Evolutionary conservation across 2,329 filamentous ascomycete genomes (phyloP).

Genomic region (Penicillium sp.): DNA sequence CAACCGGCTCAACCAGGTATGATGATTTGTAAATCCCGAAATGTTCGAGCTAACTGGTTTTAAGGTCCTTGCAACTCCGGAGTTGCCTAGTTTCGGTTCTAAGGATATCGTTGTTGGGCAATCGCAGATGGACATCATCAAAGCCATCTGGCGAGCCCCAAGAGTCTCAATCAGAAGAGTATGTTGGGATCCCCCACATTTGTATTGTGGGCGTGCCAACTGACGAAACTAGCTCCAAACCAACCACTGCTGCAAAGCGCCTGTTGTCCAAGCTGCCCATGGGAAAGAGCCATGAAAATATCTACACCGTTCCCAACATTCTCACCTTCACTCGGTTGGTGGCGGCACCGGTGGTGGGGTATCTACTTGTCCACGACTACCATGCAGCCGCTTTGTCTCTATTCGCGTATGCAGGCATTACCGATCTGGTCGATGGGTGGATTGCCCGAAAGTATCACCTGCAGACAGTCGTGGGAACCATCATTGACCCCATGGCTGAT

Average conservation of each 20-base stretch:
- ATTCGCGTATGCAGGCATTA: constrained; percentile 90
- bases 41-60: background rate
- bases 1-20: constrained; percentile 18
- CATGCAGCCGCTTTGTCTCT: constrained; percentile 76
- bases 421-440: constrained; percentile 90
- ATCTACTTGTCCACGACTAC: constrained; percentile 80
- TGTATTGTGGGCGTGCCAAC: background rate
- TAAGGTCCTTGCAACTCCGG: constrained; percentile 5
- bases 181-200: background rate
- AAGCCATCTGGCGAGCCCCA: constrained; percentile 22
- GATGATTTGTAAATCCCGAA: background rate
- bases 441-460: constrained; percentile 85
- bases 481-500: constrained; percentile 96
- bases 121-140: constrained; percentile 25
- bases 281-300: constrained; percentile 70
- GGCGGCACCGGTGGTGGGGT: constrained; percentile 82
- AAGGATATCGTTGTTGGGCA: constrained; percentile 7
- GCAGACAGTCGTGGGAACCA: constrained; percentile 89
- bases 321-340: constrained; percentile 84
- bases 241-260: constrained; percentile 25
- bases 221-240: constrained; percentile 13
- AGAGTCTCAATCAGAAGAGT: constrained; percentile 16
- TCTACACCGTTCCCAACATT: constrained; percentile 94
- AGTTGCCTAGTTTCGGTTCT: background rate
- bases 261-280: constrained; percentile 36